Conservation (phyloP, 2,329 filamentous ascomycete genomes). For the Ophiostoma perfectum region DNA sequence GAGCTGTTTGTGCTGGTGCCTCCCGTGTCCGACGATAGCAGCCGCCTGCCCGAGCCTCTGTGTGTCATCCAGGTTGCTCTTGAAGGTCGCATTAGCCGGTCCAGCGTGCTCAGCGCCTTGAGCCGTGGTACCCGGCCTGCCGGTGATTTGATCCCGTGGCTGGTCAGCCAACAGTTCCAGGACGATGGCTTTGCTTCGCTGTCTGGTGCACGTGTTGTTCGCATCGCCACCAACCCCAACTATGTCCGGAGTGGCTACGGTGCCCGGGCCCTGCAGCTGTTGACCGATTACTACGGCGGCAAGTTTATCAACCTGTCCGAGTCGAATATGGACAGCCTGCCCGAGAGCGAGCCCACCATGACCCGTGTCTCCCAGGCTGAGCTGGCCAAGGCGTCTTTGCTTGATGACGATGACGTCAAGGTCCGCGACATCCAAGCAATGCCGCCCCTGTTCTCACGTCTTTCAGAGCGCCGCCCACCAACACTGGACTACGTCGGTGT, state of each 20-base stretch:
- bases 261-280: slow-evolving; percentile 76
- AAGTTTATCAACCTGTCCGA: slow-evolving; percentile 84
- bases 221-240: slow-evolving; percentile 94
- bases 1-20: slow-evolving; percentile 92
- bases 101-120: slow-evolving; percentile 85
- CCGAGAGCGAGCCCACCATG: slow-evolving; percentile 52
- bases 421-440: slow-evolving; percentile 86
- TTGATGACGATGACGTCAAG: slow-evolving; percentile 75
- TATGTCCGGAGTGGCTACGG: slow-evolving; percentile 92
- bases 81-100: slow-evolving; percentile 88
- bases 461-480: slow-evolving; percentile 75
- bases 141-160: slow-evolving; percentile 94
- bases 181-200: slow-evolving; percentile 93
- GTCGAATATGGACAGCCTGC: slow-evolving; percentile 39
- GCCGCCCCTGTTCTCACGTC: slow-evolving; percentile 85
- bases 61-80: slow-evolving; percentile 92
- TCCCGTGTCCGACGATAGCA: slow-evolving; percentile 70
- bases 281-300: slow-evolving; percentile 90
- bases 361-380: slow-evolving; percentile 77
- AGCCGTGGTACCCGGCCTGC: slow-evolving; percentile 83
- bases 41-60: slow-evolving; percentile 81
- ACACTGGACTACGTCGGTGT: slow-evolving; percentile 89
- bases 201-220: slow-evolving; percentile 84
- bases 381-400: slow-evolving; percentile 66
- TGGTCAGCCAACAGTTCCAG: slow-evolving; percentile 96